phyloP scores from a whole-genome alignment of 345 rosid genomes.

The Camelina hispida region DNA sequence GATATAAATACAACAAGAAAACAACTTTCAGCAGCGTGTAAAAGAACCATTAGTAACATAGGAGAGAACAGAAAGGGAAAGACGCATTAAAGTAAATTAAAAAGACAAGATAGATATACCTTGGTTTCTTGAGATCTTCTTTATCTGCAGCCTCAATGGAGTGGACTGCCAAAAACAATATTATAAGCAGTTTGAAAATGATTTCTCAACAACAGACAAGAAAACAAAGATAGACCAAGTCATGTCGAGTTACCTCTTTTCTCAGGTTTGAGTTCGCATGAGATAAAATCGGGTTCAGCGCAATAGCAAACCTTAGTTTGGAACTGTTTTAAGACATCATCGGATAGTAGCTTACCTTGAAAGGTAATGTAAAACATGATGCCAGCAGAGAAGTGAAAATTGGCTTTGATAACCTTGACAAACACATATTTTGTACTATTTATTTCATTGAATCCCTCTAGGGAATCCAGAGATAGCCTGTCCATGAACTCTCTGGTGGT shows the following conservation, averaged over 20 bases:
- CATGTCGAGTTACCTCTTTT: neutral
- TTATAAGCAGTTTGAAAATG: neutral
- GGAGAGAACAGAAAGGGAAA: too few relatives aligned
- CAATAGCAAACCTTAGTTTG: neutral
- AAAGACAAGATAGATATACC: too few relatives aligned
- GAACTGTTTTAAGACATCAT: neutral
- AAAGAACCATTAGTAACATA: too few relatives aligned
- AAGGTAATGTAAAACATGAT: too few relatives aligned
- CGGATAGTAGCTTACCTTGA: neutral
- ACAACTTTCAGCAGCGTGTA: too few relatives aligned
- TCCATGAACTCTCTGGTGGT: neutral
- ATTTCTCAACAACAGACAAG: neutral
- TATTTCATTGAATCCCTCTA: too few relatives aligned
- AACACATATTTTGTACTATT: too few relatives aligned
- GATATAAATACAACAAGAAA: too few relatives aligned
- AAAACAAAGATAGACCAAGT: neutral
- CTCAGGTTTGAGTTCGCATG: neutral
- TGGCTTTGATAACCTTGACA: neutral
- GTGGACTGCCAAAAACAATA: too few relatives aligned
- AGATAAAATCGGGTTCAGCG: neutral
- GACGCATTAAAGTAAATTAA: neutral
- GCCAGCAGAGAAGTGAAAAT: too few relatives aligned
- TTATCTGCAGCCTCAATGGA: too few relatives aligned
- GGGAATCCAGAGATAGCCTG: neutral
- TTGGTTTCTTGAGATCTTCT: too few relatives aligned